Evolutionary conservation across 2,329 filamentous ascomycete genomes (phyloP), one percentile per base, ranked within the genome.

Genomic region (Cercospora zeae-maydis): DNA sequence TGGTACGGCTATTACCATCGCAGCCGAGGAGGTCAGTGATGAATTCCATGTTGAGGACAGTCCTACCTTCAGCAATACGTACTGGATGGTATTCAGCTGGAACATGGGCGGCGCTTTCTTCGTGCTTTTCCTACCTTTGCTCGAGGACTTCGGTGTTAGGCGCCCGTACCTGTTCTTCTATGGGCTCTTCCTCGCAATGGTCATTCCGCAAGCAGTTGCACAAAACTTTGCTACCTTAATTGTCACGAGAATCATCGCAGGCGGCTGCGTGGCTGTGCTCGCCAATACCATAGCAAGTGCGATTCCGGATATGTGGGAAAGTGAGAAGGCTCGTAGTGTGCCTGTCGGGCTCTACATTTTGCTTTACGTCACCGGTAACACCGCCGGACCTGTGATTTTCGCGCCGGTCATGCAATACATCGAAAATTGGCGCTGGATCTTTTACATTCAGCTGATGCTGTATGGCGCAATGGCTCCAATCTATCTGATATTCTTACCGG

Each of bases 381-480:
- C 74, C 1, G 62, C 74, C 14, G 76, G 76, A 2, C 76, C 76
- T 6, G 70, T 75, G 2, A 62, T 77, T 10, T 77, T 77, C 49
- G 74, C 71, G 6, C 72, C 69, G 1, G 71, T 78, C 9, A 66
- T 73, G 47, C 69, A 74, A 27, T 65, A 66, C 31, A 69, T 74
- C 13, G 59, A 62, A 1, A 66, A 68, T 54, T 78, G 76, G 76
- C 68, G 74, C 61, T 78, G 76, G 74, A 75, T 78, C 54, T 76
- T 77, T 67, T 77, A 75, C 66, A 74, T 75, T 42, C 75, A 78
- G 61, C 67, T 78, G 37, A 81, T 82, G 54, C 74, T 74, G 71
- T 81, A 82, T 47, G 78, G 75, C 19, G 75, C 75, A 2, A 67
- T 81, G 1, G 71, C 81, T 7, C 76, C 76, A 0, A 34, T 81